phyloP scores from a whole-genome alignment of 768 basidiomycete species.

The Baorangia bicolor region DNA sequence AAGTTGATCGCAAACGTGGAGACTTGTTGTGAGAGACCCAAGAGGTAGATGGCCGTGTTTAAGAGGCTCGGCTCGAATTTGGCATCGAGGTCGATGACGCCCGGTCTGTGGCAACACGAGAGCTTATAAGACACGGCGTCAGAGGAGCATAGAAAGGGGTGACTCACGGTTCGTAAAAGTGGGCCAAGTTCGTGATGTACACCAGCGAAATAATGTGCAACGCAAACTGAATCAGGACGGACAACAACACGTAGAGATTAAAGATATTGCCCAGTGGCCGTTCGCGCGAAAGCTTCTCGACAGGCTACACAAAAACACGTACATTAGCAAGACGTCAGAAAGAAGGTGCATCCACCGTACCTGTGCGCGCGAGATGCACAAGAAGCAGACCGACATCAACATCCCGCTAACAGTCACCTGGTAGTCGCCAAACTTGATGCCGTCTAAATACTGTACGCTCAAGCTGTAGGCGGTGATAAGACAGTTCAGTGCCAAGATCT shows the following conservation, averaged over 20 bases:
- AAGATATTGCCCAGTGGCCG: constrained; percentile 95
- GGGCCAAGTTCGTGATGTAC: constrained; percentile 89
- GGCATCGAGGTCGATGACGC: constrained; percentile 87
- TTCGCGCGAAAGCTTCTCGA: constrained; percentile 92
- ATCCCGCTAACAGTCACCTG: constrained; percentile 92
- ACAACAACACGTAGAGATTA: constrained; percentile 92
- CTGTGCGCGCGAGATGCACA: constrained; percentile 97
- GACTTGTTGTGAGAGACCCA: constrained; percentile 95
- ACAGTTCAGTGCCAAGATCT: constrained; percentile 96
- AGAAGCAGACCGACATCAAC: constrained; percentile 97
- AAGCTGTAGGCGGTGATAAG: constrained; percentile 98
- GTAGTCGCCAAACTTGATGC: constrained; percentile 99
- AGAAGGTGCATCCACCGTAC: constrained; percentile 43
- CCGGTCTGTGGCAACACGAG: constrained; percentile 44
- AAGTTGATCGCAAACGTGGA: constrained; percentile 99
- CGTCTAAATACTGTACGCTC: constrained; percentile 96
- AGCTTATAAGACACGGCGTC: not conserved
- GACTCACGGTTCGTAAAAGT: constrained; percentile 72
- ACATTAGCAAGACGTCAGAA: not conserved
- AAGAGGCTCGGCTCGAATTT: constrained; percentile 94
- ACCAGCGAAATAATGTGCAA: constrained; percentile 88
- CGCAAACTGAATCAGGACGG: constrained; percentile 90
- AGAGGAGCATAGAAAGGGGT: not conserved
- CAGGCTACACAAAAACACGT: constrained; percentile 78
- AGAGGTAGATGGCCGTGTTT: constrained; percentile 95